A percentile compares a stretch with the other conserved stretches of the same genome.
Evolutionary conservation across 768 basidiomycete species (phyloP).

Genomic region (Suillus occidentalis): DNA sequence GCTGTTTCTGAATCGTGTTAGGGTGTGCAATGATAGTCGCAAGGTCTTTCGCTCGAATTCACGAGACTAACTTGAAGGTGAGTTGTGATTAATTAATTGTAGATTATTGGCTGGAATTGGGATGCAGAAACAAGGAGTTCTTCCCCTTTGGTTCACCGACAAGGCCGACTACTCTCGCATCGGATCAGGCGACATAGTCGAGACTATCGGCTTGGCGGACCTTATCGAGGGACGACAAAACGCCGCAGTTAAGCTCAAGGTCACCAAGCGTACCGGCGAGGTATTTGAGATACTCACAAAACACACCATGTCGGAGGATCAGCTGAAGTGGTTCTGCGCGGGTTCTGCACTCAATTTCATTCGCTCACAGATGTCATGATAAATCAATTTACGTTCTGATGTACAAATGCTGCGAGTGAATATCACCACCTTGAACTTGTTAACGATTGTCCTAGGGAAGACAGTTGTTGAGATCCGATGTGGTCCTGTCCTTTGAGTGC

Average conservation of each 20-base stretch:
- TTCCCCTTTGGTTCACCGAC: constrained; percentile 93
- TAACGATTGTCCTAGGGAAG: constrained; percentile 31
- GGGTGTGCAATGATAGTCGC: constrained; percentile 88
- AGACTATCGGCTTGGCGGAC: constrained; percentile 80
- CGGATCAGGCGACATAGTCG: constrained; percentile 75
- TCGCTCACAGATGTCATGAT: constrained; percentile 49
- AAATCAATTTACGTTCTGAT: neutral
- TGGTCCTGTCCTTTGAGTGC: constrained; percentile 34
- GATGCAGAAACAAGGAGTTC: constrained; percentile 90
- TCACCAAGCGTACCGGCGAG: constrained; percentile 66
- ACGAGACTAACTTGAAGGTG: constrained; percentile 96
- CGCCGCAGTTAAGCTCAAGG: constrained; percentile 51
- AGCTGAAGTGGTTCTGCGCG: constrained; percentile 85
- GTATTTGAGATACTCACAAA: constrained; percentile 67
- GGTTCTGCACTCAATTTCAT: constrained; percentile 93
- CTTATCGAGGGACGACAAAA: constrained; percentile 49
- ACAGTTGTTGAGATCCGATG: constrained; percentile 29
- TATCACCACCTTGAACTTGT: constrained; percentile 11
- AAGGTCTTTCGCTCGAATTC: constrained; percentile 95
- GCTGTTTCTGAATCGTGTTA: constrained; percentile 23
- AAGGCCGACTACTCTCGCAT: constrained; percentile 85
- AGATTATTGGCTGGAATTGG: constrained; percentile 10
- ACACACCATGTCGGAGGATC: constrained; percentile 91
- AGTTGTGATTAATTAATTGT: constrained; percentile 12
- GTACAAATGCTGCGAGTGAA: neutral